Conservation (phyloP, 148 eudicot species). For the Fagopyrum homotropicum region DNA sequence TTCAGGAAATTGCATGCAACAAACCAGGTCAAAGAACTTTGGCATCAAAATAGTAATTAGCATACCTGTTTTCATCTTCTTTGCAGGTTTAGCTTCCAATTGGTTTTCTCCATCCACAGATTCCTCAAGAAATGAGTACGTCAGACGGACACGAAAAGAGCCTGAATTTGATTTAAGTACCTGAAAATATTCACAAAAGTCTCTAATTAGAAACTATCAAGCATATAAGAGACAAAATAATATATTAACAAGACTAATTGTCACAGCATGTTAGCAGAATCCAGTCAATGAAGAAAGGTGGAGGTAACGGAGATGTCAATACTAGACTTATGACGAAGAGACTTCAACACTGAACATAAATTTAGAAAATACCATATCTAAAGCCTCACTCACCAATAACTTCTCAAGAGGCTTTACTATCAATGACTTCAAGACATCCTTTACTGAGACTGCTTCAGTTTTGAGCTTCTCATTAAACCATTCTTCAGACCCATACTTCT, state of each 20-base stretch:
- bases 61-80: conserved; percentile 78
- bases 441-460: conserved; percentile 44
- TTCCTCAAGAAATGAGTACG: conserved; percentile 40
- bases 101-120: conserved; percentile 21
- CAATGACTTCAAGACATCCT: conserved; percentile 62
- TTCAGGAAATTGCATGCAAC: not conserved
- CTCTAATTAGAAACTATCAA: not conserved
- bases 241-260: not conserved
- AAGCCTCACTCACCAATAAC: conserved; percentile 42
- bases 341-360: not conserved
- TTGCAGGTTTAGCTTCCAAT: conserved; percentile 33
- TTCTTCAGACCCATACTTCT: conserved; percentile 53
- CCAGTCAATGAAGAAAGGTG: not conserved
- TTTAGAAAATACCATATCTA: not conserved
- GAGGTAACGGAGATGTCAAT: not conserved
- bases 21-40: not conserved
- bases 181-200: conserved; percentile 34
- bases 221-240: not conserved
- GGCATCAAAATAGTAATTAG: not conserved
- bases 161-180: conserved; percentile 42
- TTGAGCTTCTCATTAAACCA: conserved; percentile 59
- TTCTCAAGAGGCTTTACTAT: conserved; percentile 50
- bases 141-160: conserved; percentile 71
- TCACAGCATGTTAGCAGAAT: not conserved
- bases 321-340: not conserved